Evolutionary conservation across 2,329 filamentous ascomycete species (phyloP).

Genomic region (Arthrobotrys conoides): DNA sequence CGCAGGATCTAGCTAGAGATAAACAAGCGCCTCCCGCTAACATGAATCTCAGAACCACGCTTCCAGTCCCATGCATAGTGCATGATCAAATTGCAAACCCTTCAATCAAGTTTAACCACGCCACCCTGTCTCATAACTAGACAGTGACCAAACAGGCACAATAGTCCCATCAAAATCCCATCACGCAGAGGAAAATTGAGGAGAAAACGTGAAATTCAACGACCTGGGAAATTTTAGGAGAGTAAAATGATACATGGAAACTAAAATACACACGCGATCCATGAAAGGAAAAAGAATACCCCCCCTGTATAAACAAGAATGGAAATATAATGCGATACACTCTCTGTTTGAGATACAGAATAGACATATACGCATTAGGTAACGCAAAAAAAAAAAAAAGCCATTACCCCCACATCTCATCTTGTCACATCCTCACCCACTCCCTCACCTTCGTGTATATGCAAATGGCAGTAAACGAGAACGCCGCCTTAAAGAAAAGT

Average conservation of each 20-base stretch:
- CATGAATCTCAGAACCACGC: no score
- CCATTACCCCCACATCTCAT: background rate
- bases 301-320: background rate
- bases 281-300: constrained; percentile 1
- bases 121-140: no score
- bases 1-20: no score
- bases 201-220: no score
- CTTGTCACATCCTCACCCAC: background rate
- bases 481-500: constrained; percentile 12
- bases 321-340: constrained; percentile 9
- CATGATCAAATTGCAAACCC: no score
- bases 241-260: background rate
- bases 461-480: background rate
- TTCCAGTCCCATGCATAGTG: no score
- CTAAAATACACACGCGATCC: constrained; percentile 3
- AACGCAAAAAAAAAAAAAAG: background rate
- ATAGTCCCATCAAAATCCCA: background rate
- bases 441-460: background rate
- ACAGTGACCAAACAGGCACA: background rate
- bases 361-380: background rate
- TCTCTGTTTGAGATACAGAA: background rate
- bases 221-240: background rate
- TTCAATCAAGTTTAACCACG: no score
- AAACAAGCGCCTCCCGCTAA: no score
- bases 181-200: no score